These are phyloP conservation scores for Ogataea ramenticola DNA, from an alignment of 805 yeast species.

Conservation along the genomic window DNA sequence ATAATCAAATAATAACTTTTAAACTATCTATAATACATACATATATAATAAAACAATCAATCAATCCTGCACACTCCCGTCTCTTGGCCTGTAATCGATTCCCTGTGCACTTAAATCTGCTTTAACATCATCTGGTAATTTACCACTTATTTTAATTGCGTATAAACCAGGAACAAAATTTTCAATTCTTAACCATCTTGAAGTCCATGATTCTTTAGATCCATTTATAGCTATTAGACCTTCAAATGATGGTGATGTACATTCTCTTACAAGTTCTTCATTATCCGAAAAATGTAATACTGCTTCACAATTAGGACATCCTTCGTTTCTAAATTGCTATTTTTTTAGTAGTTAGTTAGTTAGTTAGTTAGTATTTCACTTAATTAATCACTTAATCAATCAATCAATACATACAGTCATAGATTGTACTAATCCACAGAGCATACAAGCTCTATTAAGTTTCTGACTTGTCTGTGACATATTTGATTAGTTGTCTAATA, in stretches of 20 bases:
- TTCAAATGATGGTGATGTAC: slow-evolving; percentile 95
- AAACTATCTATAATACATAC: too few relatives aligned
- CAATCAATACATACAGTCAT: slow-evolving; percentile 42
- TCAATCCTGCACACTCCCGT: slow-evolving; percentile 57
- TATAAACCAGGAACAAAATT: slow-evolving; percentile 84
- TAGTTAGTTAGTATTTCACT: background rate
- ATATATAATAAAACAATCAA: too few relatives aligned
- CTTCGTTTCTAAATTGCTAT: slow-evolving; percentile 65
- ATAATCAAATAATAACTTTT: too few relatives aligned
- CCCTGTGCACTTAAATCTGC: slow-evolving; percentile 66
- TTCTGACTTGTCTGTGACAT: slow-evolving; percentile 19
- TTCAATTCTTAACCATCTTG: slow-evolving; percentile 90
- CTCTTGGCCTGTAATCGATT: slow-evolving; percentile 88
- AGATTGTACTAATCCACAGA: slow-evolving; percentile 89
- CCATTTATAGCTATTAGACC: slow-evolving; percentile 89
- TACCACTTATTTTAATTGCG: slow-evolving; percentile 90
- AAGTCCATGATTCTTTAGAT: slow-evolving; percentile 88
- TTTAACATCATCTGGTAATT: slow-evolving; percentile 80
- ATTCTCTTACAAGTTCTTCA: slow-evolving; percentile 77
- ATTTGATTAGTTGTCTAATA: too few relatives aligned
- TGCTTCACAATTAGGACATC: slow-evolving; percentile 96
- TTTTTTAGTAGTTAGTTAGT: background rate
- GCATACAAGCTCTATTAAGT: slow-evolving; percentile 92
- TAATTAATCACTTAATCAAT: background rate
- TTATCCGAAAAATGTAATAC: slow-evolving; percentile 70